Base-by-base conservation (phyloP, 2,329 filamentous ascomycete species). In the Bisporella sp. region DNA sequence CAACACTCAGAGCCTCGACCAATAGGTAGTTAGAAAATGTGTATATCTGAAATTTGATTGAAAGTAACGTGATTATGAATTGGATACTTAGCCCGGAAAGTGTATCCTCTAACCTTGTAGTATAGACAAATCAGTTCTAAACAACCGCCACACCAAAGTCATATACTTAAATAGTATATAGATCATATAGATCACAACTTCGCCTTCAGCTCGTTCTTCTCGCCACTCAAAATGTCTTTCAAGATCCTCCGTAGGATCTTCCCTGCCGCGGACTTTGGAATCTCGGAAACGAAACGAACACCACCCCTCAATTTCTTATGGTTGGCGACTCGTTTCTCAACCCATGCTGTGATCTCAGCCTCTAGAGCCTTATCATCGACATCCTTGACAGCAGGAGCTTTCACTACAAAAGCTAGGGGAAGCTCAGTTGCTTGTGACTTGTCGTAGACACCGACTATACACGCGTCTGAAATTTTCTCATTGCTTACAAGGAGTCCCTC, bases 271-370 rank as follows among this genome's bases (percentile, higher is more conserved):
- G 84, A 87, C 70, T 87, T 88, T 12, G 85, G 85, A 21, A 89
- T 81, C 28, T 70, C 71, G 31, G 84, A 76, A 2, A 85, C 71
- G 60, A 87, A 86, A 28, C 37, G 37, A 7, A 89, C 76, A 1
- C 85, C 86, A 0, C 86, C 86, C 6, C 79, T 79, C 52, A 89
- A 71, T 63, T 78, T 76, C 69, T 90, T 89, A 62, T 84, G 77
- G 50, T 69, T 71, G 0, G 80, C 76, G n/a, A 84, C 79, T 45
- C 76, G 75, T 57, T 73, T 71, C 49, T 80, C 76, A 42, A 87
- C 72, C 66, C 80, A 78, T 9, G 63, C 61, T 56, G 74, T 71
- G 29, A 49, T 47, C 2, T 21, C 21, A 21, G 21, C 21, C 21
- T 21, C 21, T 21, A 21, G 21, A 46, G 87, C 75, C 28, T 79